Conservation (phyloP, 2,329 filamentous ascomycete genomes). For the Gliomastix tumulicola region DNA sequence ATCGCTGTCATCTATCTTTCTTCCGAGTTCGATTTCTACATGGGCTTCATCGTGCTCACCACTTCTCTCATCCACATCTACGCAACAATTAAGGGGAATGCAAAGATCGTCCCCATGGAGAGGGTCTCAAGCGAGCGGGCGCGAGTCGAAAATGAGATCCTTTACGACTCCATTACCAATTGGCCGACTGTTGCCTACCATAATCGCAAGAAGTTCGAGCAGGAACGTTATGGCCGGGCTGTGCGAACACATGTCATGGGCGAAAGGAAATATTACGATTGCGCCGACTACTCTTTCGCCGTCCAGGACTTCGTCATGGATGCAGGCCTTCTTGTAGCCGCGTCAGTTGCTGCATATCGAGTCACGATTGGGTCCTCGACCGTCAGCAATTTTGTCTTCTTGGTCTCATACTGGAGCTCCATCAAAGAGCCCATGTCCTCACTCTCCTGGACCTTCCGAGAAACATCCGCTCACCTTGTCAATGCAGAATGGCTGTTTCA, state of each 20-base stretch:
- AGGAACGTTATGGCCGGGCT: conserved; percentile 10
- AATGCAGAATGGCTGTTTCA: conserved; percentile 56
- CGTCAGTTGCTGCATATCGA: conserved; percentile 1
- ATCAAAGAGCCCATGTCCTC: conserved; percentile 30
- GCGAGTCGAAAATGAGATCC: conserved; percentile 8
- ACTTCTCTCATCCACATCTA: conserved; percentile 8
- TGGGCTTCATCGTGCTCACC: conserved; percentile 12
- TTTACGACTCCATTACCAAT: conserved; percentile 13
- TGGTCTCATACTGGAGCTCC: conserved; percentile 56
- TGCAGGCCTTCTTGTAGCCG: conserved; percentile 6
- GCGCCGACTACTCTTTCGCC: conserved; percentile 4
- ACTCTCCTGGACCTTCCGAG: conserved; percentile 17
- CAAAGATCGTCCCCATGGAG: conserved; percentile 6
- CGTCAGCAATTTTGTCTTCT: conserved; percentile 53
- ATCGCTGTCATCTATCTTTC: conserved; percentile 56
- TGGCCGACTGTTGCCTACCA: conserved; percentile 48
- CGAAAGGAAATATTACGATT: conserved; percentile 6
- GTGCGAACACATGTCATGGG: conserved; percentile 6
- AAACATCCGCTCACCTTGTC: conserved; percentile 39
- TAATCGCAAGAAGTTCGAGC: conserved; percentile 14
- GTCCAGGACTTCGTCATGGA: conserved; percentile 9
- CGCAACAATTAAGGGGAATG: conserved; percentile 9
- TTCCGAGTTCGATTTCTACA: conserved; percentile 35
- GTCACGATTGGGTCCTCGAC: conserved; percentile 10
- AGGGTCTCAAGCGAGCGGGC: conserved; percentile 6